A percentile compares a stretch with the other conserved stretches of the same genome.
These are phyloP conservation scores for Mycena olivaceomarginata DNA, from an alignment of 768 basidiomycete species.

Conservation along the genomic window DNA sequence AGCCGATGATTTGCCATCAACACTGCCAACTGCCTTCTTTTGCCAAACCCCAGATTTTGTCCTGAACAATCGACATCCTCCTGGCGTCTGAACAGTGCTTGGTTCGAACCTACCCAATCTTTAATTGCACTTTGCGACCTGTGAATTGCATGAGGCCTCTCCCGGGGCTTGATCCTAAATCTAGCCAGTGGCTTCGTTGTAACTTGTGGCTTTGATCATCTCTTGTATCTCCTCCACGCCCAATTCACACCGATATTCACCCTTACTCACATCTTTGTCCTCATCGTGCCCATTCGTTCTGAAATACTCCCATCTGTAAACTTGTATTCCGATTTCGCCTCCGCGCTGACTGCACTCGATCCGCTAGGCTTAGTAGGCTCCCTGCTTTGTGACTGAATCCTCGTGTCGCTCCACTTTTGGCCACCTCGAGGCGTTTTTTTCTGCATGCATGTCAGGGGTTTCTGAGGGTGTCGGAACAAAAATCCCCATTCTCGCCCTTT, in stretches of 20 bases:
- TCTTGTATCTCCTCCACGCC: too few relatives aligned
- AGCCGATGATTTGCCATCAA: slow-evolving; percentile 5
- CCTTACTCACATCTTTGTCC: background rate
- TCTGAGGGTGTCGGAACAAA: background rate
- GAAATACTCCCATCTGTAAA: background rate
- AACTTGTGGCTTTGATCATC: background rate
- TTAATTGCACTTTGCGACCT: background rate
- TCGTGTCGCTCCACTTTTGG: slow-evolving; percentile 1
- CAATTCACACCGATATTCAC: too few relatives aligned
- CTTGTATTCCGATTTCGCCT: slow-evolving; percentile 1
- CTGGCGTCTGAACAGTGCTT: background rate
- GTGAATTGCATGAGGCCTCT: background rate
- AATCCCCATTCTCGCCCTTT: slow-evolving; percentile 2
- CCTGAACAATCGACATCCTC: too few relatives aligned
- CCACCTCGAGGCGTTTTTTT: background rate
- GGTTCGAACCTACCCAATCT: background rate
- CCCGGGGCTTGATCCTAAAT: background rate
- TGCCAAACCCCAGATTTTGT: too few relatives aligned
- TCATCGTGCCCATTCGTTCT: background rate
- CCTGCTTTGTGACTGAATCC: background rate
- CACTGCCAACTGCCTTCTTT: background rate
- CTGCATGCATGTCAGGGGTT: background rate
- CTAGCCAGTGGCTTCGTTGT: background rate
- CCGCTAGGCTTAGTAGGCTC: slow-evolving; percentile 2
- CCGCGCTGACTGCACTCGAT: background rate